These are phyloP conservation scores for Sarocladium strictum DNA, from an alignment of 2,329 filamentous ascomycete genomes.

Conservation along the genomic window DNA sequence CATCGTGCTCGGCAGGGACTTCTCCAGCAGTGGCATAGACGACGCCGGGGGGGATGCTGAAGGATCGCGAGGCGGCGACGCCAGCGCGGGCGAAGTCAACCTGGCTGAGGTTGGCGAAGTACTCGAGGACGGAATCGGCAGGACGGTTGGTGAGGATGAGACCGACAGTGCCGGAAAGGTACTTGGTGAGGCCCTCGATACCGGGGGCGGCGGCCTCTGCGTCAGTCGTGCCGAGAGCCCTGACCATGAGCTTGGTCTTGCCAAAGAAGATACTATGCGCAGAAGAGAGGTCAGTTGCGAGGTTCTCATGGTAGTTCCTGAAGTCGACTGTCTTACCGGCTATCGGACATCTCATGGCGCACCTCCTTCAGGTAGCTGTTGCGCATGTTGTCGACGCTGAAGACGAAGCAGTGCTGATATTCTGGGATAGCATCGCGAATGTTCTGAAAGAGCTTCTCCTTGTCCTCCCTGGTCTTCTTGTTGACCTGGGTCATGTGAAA, in stretches of 20 bases:
- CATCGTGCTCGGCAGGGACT: constrained; percentile 72
- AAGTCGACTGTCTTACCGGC: too few relatives aligned
- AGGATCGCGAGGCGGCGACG: constrained; percentile 63
- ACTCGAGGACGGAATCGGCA: constrained; percentile 59
- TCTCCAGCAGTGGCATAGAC: constrained; percentile 78
- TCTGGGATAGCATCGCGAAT: constrained; percentile 79
- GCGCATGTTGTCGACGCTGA: constrained; percentile 94
- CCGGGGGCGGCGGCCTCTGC: constrained; percentile 78
- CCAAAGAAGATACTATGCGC: constrained; percentile 84
- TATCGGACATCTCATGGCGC: constrained; percentile 75
- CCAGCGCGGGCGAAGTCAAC: constrained; percentile 91
- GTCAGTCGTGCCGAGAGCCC: constrained; percentile 75
- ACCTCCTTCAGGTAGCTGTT: constrained; percentile 95
- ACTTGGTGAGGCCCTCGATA: constrained; percentile 60
- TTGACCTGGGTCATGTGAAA: constrained; percentile 85
- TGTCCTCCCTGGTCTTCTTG: constrained; percentile 92
- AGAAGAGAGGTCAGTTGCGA: not conserved
- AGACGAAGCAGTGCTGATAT: constrained; percentile 90
- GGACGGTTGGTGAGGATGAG: constrained; percentile 82
- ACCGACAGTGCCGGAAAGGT: constrained; percentile 78
- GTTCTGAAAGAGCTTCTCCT: constrained; percentile 80
- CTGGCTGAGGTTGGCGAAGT: constrained; percentile 67
- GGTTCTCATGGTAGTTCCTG: too few relatives aligned
- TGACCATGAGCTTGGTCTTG: constrained; percentile 98
- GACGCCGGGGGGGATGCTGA: constrained; percentile 76